phyloP scores from a whole-genome alignment of 2,329 filamentous ascomycete genomes.

The Cordyceps tenuipes region DNA sequence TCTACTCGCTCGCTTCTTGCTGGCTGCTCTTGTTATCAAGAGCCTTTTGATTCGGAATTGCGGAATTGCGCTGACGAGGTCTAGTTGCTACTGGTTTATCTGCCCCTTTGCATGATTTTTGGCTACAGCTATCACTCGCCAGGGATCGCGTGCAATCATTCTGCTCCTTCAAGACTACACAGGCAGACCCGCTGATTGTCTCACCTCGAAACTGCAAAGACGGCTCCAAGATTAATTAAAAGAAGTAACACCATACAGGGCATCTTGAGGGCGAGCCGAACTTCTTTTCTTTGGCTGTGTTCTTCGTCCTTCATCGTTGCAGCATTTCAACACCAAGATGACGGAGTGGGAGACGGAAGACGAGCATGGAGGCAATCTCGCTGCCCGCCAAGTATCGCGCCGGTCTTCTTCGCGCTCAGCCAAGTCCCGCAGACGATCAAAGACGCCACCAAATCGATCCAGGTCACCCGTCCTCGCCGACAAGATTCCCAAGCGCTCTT shows the following conservation, averaged over 20 bases:
- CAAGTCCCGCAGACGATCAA: constrained; percentile 40
- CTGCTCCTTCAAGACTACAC: constrained; percentile 3
- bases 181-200: constrained; percentile 8
- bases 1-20: constrained; percentile 8
- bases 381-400: constrained; percentile 27
- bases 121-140: constrained; percentile 6
- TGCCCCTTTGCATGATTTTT: neutral
- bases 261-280: neutral
- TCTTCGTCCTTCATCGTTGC: neutral
- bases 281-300: neutral
- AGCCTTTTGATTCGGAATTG: too few species aligned
- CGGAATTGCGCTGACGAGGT: neutral
- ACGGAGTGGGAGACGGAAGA: constrained; percentile 55
- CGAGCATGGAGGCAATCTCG: constrained; percentile 40
- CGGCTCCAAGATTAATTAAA: neutral
- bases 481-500: constrained; percentile 41
- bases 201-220: constrained; percentile 5
- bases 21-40: constrained; percentile 1
- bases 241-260: neutral
- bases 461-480: constrained; percentile 38
- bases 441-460: constrained; percentile 47
- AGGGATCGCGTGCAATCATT: constrained; percentile 15
- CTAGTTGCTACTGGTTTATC: constrained; percentile 10
- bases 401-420: constrained; percentile 4
- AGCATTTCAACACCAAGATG: constrained; percentile 29